Conservation (phyloP, 2,329 filamentous ascomycete genomes). For the Pochonia chlamydosporia region DNA sequence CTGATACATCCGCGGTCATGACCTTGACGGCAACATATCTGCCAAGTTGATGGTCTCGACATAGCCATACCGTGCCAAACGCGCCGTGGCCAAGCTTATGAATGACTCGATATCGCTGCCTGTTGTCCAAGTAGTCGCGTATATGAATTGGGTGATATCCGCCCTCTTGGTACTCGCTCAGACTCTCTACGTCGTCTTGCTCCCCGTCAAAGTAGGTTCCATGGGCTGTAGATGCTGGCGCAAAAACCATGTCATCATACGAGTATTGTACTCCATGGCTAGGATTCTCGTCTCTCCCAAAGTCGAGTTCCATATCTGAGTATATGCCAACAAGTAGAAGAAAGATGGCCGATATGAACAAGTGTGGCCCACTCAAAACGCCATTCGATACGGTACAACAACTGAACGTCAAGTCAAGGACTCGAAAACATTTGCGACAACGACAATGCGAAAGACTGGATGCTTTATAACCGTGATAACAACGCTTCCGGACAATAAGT, state of each 20-base stretch:
- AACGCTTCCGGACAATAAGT: no score
- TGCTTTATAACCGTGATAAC: no score
- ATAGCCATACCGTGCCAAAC: conserved; percentile 39
- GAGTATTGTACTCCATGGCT: conserved; percentile 1
- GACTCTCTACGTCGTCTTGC: conserved; percentile 11
- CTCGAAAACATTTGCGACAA: no score
- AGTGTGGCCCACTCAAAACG: no score
- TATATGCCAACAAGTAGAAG: no score
- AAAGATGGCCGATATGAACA: no score
- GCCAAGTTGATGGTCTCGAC: conserved; percentile 21
- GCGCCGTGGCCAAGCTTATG: conserved; percentile 39
- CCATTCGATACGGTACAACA: no score
- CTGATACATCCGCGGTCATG: conserved; percentile 17
- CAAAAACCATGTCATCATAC: conserved; percentile 3
- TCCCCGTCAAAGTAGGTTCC: conserved; percentile 7
- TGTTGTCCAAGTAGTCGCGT: conserved; percentile 26
- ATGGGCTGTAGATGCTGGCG: conserved; percentile 1
- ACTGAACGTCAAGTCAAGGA: no score
- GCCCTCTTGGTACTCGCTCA: conserved; percentile 26
- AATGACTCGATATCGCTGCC: conserved; percentile 33
- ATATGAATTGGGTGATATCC: conserved; percentile 38
- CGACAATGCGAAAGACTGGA: no score
- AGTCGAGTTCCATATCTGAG: neutral
- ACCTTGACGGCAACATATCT: conserved; percentile 27
- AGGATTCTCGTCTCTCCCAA: neutral